Evolutionary conservation across 2,329 filamentous ascomycete species (phyloP).

Genomic region (Mycosphaerelloides madeirae): DNA sequence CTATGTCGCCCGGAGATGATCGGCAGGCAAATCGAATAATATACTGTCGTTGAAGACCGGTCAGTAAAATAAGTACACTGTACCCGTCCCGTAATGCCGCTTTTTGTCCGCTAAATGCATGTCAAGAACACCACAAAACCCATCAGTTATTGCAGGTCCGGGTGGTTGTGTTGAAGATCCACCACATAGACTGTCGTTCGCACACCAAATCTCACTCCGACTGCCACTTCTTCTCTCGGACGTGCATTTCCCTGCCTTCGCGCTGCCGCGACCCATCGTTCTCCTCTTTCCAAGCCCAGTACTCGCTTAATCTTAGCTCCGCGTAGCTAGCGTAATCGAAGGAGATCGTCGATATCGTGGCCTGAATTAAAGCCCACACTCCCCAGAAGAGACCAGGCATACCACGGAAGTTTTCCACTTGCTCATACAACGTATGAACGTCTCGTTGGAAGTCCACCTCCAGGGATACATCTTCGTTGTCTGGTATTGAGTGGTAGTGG

Average conservation of each 20-base stretch:
- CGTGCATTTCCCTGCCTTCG: conserved; percentile 56
- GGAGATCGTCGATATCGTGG: conserved; percentile 88
- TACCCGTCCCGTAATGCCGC: too few species aligned
- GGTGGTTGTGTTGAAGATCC: too few species aligned
- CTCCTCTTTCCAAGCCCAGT: conserved; percentile 85
- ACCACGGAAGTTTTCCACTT: conserved; percentile 83
- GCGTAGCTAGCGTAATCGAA: conserved; percentile 96
- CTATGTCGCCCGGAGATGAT: too few species aligned
- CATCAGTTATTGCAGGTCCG: too few species aligned
- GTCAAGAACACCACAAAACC: too few species aligned
- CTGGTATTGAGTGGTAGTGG: conserved; percentile 36
- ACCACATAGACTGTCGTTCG: too few species aligned
- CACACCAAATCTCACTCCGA: conserved; percentile 10
- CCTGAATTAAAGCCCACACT: conserved; percentile 93
- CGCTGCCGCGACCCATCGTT: conserved; percentile 56
- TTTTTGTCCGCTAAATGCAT: too few species aligned
- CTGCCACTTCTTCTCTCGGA: conserved; percentile 74
- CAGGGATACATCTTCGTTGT: conserved; percentile 45
- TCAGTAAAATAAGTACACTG: too few species aligned
- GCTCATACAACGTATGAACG: conserved; percentile 63
- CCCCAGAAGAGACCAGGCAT: conserved; percentile 89
- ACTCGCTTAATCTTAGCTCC: conserved; percentile 79
- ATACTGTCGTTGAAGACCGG: too few species aligned
- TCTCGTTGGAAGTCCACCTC: conserved; percentile 54
- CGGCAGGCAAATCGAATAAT: too few species aligned